Percentiles rank a stretch among this genome's conserved stretches.
Evolutionary conservation across 306 rosid genomes (phyloP).

Genomic region (Sicyos baderoa): DNA sequence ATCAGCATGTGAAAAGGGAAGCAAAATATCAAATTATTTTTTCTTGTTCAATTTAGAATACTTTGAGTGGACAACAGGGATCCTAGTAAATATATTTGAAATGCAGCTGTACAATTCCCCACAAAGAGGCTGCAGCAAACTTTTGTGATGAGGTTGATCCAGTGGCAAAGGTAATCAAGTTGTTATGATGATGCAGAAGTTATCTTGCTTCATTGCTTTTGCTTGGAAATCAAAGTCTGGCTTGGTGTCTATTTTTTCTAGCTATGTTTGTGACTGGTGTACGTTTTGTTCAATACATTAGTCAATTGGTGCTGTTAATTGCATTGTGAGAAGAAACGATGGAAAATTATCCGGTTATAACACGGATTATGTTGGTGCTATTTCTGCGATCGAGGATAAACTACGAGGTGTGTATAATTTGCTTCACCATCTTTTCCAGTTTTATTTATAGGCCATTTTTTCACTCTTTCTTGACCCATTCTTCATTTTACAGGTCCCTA

Average conservation of each 20-base stretch:
- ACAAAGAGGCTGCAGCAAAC: slow-evolving; percentile 43
- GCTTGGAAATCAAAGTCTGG: not conserved
- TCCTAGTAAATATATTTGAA: not conserved
- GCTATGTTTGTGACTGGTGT: slow-evolving; percentile 5
- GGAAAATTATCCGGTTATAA: slow-evolving; percentile 52
- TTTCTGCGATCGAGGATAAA: slow-evolving; percentile 55
- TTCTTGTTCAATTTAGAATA: slow-evolving; percentile 14
- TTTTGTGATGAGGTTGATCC: slow-evolving; percentile 58
- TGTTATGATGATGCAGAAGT: not conserved
- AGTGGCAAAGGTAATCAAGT: slow-evolving; percentile 39
- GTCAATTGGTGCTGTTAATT: slow-evolving; percentile 63
- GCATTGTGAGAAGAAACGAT: slow-evolving; percentile 54
- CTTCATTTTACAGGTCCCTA: slow-evolving; percentile 24
- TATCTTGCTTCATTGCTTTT: slow-evolving; percentile 7
- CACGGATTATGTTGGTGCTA: slow-evolving; percentile 60
- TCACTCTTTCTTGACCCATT: not conserved
- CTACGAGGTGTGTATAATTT: slow-evolving; percentile 33
- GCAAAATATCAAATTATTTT: not conserved
- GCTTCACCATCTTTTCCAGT: slow-evolving; percentile 1
- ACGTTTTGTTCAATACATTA: slow-evolving; percentile 20
- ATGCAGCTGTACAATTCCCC: slow-evolving; percentile 57
- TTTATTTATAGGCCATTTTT: not conserved
- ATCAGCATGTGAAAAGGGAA: not conserved
- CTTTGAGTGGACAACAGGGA: not conserved
- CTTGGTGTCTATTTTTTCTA: not conserved